These are phyloP conservation scores for Pseudohalonectria lignicola DNA, from an alignment of 2,329 filamentous ascomycete genomes.

Conservation along the genomic window DNA sequence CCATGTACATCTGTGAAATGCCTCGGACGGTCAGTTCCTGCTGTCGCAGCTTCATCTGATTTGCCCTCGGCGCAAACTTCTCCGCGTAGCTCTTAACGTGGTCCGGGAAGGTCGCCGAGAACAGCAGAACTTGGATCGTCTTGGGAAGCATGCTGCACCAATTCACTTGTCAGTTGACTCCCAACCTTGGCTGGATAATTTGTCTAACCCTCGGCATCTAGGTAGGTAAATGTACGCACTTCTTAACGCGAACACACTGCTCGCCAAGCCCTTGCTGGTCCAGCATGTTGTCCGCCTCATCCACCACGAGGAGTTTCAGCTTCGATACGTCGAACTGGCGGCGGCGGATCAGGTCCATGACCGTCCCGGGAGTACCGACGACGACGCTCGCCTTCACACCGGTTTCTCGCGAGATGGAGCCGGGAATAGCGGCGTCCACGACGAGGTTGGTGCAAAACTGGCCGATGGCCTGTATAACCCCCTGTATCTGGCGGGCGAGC, in stretches of 20 bases:
- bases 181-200: too few species aligned
- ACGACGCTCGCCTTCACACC: slow-evolving; percentile 68
- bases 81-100: slow-evolving; percentile 76
- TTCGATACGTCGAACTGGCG: slow-evolving; percentile 60
- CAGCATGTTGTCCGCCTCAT: slow-evolving; percentile 98
- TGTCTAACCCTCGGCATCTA: background rate
- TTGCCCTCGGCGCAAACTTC: slow-evolving; percentile 75
- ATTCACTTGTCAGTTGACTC: too few species aligned
- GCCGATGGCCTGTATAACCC: slow-evolving; percentile 75
- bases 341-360: slow-evolving; percentile 74
- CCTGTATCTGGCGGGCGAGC: slow-evolving; percentile 86
- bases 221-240: slow-evolving; percentile 35
- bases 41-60: slow-evolving; percentile 77
- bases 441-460: slow-evolving; percentile 67
- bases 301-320: slow-evolving; percentile 77
- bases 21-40: slow-evolving; percentile 93
- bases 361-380: slow-evolving; percentile 88
- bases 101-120: slow-evolving; percentile 87
- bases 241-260: slow-evolving; percentile 84
- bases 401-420: slow-evolving; percentile 57
- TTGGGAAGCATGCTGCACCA: slow-evolving; percentile 60
- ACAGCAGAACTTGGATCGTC: slow-evolving; percentile 77
- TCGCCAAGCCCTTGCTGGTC: slow-evolving; percentile 92
- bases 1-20: slow-evolving; percentile 96
- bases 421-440: slow-evolving; percentile 74